Base-by-base conservation (phyloP, 2,329 filamentous ascomycete species). In the Teratosphaeria epicoccoides region DNA sequence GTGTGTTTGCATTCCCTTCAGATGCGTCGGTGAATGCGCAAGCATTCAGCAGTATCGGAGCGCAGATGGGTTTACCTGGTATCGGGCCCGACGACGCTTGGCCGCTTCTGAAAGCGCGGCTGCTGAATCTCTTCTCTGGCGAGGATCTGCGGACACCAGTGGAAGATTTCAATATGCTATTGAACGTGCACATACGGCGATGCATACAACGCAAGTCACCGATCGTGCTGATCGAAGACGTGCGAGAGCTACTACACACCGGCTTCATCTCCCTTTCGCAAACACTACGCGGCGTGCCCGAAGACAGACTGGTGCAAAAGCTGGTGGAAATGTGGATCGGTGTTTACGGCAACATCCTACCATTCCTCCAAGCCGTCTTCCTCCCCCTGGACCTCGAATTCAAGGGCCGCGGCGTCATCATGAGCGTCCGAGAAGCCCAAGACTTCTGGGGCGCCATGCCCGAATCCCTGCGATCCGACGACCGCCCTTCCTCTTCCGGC, bases 311-410 rank as follows among this genome's bases (percentile, higher is more conserved):
- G n/a, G 88, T 97, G 22, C 87, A 88, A 0, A 83, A 88, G 51
- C 76, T 98, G 0, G 91, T 96, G 2, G 88, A 95, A 65, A 83
- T 96, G 64, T 98, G 93, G 93, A 81, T 94, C 53, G 83, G 93
- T 46, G 90, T 93, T 0, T 96, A 96, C 63, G 91, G 88, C 2
- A 86, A 81, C 6, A 87, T 97, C 33, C 71, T 97, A 4, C 93
- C 93, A 0, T 97, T 95, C 64, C 83, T 98, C 61, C 91, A 97
- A 71, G 89, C 91, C 1, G 90, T 96, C 1, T 96, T 98, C 65
- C 73, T 98, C 1, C 93, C 90, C 0, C 73, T 98, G 1, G 93
- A 98, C 63, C 79, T 95, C 10, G 93, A 98, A 66, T 95, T 98
- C 66, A 84, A 88, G 49, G 93, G 91, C 5, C 79, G 80, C 46